These are phyloP conservation scores for Dendrobium catenatum DNA, from an alignment of 106 monocot genomes.

Conservation along the genomic window DNA sequence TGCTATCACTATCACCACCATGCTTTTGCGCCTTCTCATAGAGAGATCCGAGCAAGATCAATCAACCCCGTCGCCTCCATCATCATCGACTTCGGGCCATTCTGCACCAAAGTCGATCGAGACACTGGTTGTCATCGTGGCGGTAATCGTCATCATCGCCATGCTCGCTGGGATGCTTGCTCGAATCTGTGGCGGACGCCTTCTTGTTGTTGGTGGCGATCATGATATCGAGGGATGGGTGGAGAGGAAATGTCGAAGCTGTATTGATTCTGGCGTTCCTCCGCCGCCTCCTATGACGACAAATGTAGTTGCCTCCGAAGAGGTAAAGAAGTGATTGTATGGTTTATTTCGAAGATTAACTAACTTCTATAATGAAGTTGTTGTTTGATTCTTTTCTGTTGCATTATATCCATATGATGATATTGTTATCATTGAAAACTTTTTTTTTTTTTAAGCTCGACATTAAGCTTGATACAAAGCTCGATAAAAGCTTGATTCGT, in stretches of 20 bases:
- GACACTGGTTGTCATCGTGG: slow-evolving; percentile 15
- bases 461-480: too few relatives aligned
- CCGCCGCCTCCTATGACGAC: not conserved
- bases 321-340: not conserved
- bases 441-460: too few relatives aligned
- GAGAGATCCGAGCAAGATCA: not conserved
- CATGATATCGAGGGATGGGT: slow-evolving; percentile 42
- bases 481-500: too few relatives aligned
- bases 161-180: slow-evolving; percentile 17
- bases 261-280: slow-evolving; percentile 43
- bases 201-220: slow-evolving; percentile 5
- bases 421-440: too few relatives aligned
- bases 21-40: not conserved
- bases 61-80: not conserved
- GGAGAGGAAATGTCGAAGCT: slow-evolving; percentile 40
- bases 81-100: not conserved
- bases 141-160: slow-evolving; percentile 12
- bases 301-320: too few relatives aligned
- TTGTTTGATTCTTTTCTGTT: too few relatives aligned
- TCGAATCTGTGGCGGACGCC: slow-evolving; percentile 9
- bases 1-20: not conserved
- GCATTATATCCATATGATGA: too few relatives aligned
- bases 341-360: not conserved
- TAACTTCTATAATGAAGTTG: too few relatives aligned
- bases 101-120: slow-evolving; percentile 10